Percentiles rank a stretch among this genome's conserved stretches.
Evolutionary conservation across 768 basidiomycete species (phyloP).

Genomic region (Clavaria fumosa): DNA sequence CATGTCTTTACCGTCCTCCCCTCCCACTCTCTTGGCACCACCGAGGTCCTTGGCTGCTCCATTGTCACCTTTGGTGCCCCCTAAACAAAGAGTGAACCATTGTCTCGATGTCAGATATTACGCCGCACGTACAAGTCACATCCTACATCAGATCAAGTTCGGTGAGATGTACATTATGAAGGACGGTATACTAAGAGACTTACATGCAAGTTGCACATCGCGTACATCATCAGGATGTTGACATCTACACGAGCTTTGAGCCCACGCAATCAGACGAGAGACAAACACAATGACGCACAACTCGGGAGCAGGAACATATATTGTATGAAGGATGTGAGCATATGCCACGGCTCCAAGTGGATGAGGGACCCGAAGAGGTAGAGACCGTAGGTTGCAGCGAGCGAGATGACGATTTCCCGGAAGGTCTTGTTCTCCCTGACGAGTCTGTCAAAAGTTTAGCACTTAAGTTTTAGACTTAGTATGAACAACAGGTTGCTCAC

Average conservation of each 20-base stretch:
- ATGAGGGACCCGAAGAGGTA: slow-evolving; percentile 80
- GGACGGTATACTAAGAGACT: slow-evolving; percentile 42
- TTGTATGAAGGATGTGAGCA: slow-evolving; percentile 84
- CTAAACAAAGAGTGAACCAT: too few relatives aligned
- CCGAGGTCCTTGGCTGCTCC: slow-evolving; percentile 79
- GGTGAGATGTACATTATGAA: neutral
- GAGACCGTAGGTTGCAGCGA: slow-evolving; percentile 64
- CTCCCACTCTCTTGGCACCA: slow-evolving; percentile 78
- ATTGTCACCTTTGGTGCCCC: slow-evolving; percentile 91
- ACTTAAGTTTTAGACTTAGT: neutral
- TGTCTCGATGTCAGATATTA: too few relatives aligned
- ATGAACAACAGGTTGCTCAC: slow-evolving; percentile 26
- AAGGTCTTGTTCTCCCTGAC: slow-evolving; percentile 52
- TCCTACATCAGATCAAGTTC: slow-evolving; percentile 3
- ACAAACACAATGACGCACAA: slow-evolving; percentile 25
- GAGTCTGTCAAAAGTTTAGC: slow-evolving; percentile 25
- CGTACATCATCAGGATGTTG: slow-evolving; percentile 75
- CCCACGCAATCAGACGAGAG: slow-evolving; percentile 6
- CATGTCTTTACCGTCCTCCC: slow-evolving; percentile 70
- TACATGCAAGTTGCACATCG: slow-evolving; percentile 85
- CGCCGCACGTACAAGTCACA: too few relatives aligned
- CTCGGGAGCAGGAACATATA: slow-evolving; percentile 84
- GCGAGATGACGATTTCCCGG: slow-evolving; percentile 71
- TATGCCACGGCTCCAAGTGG: slow-evolving; percentile 93
- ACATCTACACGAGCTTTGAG: slow-evolving; percentile 28